Conservation (phyloP, 805 yeast species). For the Candida suzukii region DNA sequence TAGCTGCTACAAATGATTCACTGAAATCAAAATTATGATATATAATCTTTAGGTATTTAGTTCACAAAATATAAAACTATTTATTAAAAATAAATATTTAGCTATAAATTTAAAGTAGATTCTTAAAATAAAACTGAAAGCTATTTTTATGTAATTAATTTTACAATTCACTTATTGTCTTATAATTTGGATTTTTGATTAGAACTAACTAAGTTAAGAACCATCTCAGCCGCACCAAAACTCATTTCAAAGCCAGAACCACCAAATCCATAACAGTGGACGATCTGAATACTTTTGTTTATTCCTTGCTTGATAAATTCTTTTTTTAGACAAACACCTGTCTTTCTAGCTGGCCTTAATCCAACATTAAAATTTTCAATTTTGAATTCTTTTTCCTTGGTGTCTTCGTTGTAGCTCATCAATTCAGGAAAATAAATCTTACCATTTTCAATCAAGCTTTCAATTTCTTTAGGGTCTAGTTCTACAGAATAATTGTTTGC, state of each 20-base stretch:
- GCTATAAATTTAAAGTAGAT: no score
- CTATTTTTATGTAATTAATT: no score
- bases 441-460: conserved; percentile 34
- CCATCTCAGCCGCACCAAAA: conserved; percentile 51
- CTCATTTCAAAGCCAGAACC: conserved; percentile 58
- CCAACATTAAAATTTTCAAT: conserved; percentile 53
- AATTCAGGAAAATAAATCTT: conserved; percentile 43
- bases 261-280: conserved; percentile 66
- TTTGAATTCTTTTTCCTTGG: conserved; percentile 31
- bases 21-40: not conserved
- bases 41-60: not conserved
- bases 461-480: conserved; percentile 40
- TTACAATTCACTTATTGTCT: no score
- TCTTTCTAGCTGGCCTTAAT: conserved; percentile 57
- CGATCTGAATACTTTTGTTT: conserved; percentile 18
- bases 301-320: conserved; percentile 12
- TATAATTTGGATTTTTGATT: no score
- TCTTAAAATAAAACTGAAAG: no score
- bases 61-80: not conserved
- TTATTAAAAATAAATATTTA: no score
- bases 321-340: conserved; percentile 35
- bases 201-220: conserved; percentile 6
- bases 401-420: conserved; percentile 29
- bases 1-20: conserved; percentile 10
- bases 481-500: conserved; percentile 26